These are phyloP conservation scores for Termitomyces heimii DNA, from an alignment of 768 basidiomycete species.

Conservation along the genomic window DNA sequence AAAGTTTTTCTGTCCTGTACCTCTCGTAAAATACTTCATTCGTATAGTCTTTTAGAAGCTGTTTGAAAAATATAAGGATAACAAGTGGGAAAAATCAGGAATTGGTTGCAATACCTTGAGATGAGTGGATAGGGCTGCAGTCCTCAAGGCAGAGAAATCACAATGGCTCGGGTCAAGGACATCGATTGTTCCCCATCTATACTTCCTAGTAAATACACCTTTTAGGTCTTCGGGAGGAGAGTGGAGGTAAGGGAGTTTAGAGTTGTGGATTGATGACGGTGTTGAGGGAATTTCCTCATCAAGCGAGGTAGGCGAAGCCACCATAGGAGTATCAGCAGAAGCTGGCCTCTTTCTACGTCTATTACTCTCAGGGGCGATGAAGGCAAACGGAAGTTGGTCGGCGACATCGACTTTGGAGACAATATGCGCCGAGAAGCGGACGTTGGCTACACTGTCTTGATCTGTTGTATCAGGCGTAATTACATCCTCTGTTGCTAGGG, in stretches of 20 bases:
- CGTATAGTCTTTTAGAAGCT: slow-evolving; percentile 80
- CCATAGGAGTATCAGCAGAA: slow-evolving; percentile 23
- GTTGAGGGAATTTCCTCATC: slow-evolving; percentile 39
- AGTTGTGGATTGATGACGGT: slow-evolving; percentile 30
- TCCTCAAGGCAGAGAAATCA: slow-evolving; percentile 82
- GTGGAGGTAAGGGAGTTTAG: slow-evolving; percentile 36
- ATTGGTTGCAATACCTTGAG: slow-evolving; percentile 54
- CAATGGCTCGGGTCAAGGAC: slow-evolving; percentile 83
- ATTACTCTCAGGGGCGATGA: slow-evolving; percentile 66
- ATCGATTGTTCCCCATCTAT: slow-evolving; percentile 86
- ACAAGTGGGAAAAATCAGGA: not conserved
- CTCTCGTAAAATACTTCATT: slow-evolving; percentile 91
- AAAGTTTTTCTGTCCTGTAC: slow-evolving; percentile 86
- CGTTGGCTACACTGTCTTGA: slow-evolving; percentile 65
- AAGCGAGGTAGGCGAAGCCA: slow-evolving; percentile 20
- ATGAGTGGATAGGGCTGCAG: slow-evolving; percentile 79
- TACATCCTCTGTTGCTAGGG: slow-evolving; percentile 52
- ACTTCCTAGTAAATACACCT: slow-evolving; percentile 73
- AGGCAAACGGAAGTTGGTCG: slow-evolving; percentile 66
- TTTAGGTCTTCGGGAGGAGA: slow-evolving; percentile 61
- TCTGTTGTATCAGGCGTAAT: slow-evolving; percentile 53
- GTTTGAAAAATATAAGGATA: slow-evolving; percentile 2
- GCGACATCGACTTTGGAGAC: slow-evolving; percentile 57
- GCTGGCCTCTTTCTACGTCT: slow-evolving; percentile 34
- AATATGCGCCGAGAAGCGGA: slow-evolving; percentile 69